Percentiles rank a stretch among this genome's conserved stretches.
Conservation (phyloP, 1,139 yeast genomes). For the Debaryomyces robertsiae region DNA sequence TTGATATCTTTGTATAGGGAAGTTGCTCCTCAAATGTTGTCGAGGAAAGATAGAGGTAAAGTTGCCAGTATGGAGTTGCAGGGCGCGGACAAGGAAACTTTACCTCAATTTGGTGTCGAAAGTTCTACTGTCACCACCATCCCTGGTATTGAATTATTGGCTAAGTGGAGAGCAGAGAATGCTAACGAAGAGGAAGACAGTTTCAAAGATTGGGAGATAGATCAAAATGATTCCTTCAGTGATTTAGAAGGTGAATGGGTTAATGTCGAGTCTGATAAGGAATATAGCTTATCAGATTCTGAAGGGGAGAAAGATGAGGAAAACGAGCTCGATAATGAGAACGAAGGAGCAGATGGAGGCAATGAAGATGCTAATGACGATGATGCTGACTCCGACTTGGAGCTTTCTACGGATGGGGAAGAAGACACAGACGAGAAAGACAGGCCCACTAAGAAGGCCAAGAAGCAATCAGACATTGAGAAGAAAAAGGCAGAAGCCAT, state of each 20-base stretch:
- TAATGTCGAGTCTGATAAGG: constrained; percentile 59
- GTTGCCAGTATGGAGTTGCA: constrained; percentile 79
- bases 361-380: constrained; percentile 37
- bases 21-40: constrained; percentile 94
- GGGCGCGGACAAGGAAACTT: constrained; percentile 47
- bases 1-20: constrained; percentile 85
- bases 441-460: constrained; percentile 30
- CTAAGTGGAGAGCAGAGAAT: constrained; percentile 81
- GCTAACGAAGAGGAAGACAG: constrained; percentile 45
- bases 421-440: constrained; percentile 30
- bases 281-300: constrained; percentile 56
- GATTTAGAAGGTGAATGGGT: constrained; percentile 69
- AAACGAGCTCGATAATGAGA: constrained; percentile 37
- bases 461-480: constrained; percentile 20
- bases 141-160: constrained; percentile 88
- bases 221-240: constrained; percentile 46
- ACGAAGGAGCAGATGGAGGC: constrained; percentile 42
- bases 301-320: constrained; percentile 25
- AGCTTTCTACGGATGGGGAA: constrained; percentile 34
- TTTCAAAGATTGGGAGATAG: constrained; percentile 48
- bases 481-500: constrained; percentile 24
- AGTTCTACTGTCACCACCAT: constrained; percentile 61
- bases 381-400: constrained; percentile 48
- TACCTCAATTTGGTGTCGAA: constrained; percentile 77
- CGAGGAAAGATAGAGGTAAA: constrained; percentile 90